Percentiles rank a stretch among this genome's conserved stretches.
phyloP scores from a whole-genome alignment of 2,329 filamentous ascomycete species.

The Xylaria sp. region DNA sequence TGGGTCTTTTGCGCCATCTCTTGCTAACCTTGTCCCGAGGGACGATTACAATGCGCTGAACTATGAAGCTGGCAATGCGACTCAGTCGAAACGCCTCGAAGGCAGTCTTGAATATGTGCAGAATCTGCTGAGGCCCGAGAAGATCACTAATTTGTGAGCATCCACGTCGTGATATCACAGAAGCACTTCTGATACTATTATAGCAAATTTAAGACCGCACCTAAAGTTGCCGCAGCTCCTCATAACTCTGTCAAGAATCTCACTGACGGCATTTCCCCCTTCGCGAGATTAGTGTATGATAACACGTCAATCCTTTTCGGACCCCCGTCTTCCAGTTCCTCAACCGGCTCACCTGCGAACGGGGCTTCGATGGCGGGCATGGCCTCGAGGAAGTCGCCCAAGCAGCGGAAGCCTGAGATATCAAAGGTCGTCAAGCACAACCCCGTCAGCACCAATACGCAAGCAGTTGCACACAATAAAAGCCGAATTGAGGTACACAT shows the following conservation, averaged over 20 bases:
- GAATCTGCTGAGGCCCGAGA: constrained; percentile 76
- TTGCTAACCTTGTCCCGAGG: constrained; percentile 63
- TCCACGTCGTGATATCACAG: neutral
- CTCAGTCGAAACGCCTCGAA: constrained; percentile 73
- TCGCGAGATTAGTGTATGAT: constrained; percentile 61
- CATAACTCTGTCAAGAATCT: constrained; percentile 49
- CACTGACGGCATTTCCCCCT: constrained; percentile 60
- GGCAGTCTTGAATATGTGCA: constrained; percentile 79
- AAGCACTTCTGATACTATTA: constrained; percentile 27
- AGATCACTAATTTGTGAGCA: constrained; percentile 74
- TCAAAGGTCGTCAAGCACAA: constrained; percentile 56
- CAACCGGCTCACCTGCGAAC: constrained; percentile 45
- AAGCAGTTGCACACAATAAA: constrained; percentile 46
- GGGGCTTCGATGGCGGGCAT: constrained; percentile 46
- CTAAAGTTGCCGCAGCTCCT: constrained; percentile 50
- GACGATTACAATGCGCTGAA: constrained; percentile 76
- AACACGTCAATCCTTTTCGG: constrained; percentile 56
- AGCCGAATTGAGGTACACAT: constrained; percentile 47
- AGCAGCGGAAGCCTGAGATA: constrained; percentile 46
- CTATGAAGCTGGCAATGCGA: constrained; percentile 69
- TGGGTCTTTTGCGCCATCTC: constrained; percentile 62
- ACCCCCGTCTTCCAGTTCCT: constrained; percentile 53
- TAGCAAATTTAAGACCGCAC: constrained; percentile 69
- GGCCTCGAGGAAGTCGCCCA: constrained; percentile 49
- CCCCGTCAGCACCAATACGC: constrained; percentile 50